phyloP scores from a whole-genome alignment of 129 eudicot species.

The Sambucus nigra region DNA sequence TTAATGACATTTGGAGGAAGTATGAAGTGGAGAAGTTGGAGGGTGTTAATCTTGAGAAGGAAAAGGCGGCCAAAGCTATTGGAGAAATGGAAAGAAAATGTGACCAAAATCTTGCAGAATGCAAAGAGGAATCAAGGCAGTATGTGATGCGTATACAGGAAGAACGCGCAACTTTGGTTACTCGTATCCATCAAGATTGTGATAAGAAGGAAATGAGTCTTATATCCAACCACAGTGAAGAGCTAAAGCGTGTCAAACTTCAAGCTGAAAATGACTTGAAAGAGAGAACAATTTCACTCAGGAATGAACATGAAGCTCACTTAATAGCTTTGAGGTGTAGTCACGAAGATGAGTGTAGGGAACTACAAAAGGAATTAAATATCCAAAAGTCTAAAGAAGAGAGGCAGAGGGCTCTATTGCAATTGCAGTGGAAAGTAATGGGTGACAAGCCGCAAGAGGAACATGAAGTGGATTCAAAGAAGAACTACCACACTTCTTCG shows the following conservation, averaged over 20 bases:
- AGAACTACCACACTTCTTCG: conserved; percentile 39
- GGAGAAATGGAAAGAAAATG: conserved; percentile 51
- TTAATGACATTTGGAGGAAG: conserved; percentile 75
- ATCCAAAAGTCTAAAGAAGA: conserved; percentile 82
- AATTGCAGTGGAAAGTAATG: conserved; percentile 91
- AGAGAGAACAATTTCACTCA: conserved; percentile 60
- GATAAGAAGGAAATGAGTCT: conserved; percentile 46
- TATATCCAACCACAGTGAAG: conserved; percentile 54
- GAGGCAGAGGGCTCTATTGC: conserved; percentile 77
- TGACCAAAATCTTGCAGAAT: conserved; percentile 53
- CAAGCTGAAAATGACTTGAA: conserved; percentile 66
- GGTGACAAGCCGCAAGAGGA: conserved; percentile 72
- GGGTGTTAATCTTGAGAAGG: conserved; percentile 61
- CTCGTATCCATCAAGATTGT: conserved; percentile 42
- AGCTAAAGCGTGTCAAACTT: conserved; percentile 46
- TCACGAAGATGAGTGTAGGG: conserved; percentile 77
- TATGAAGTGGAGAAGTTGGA: conserved; percentile 83
- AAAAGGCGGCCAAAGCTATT: conserved; percentile 67
- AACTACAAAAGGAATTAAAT: conserved; percentile 84
- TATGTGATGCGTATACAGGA: conserved; percentile 51
- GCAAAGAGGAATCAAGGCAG: conserved; percentile 61
- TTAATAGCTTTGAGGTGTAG: conserved; percentile 66
- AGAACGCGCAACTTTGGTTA: conserved; percentile 63
- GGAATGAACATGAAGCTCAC: conserved; percentile 82
- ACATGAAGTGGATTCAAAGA: conserved; percentile 80